Evolutionary conservation across 352 stramenopile genomes (phyloP).

Genomic region (Synura sp.): DNA sequence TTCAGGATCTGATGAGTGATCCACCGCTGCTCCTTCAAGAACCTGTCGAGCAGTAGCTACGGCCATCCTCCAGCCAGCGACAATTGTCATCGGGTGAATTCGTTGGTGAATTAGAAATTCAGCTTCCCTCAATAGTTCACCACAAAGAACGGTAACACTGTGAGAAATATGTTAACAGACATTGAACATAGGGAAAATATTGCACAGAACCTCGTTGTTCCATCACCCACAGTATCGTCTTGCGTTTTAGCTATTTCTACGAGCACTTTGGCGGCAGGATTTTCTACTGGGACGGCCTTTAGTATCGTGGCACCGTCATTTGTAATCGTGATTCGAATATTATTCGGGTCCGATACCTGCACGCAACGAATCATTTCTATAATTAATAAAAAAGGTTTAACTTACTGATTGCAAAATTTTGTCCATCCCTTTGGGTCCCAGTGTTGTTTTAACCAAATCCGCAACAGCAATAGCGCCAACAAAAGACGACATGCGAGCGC

Average conservation of each 20-base stretch:
- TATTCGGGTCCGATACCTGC: constrained; percentile 61
- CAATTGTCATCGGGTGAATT: constrained; percentile 92
- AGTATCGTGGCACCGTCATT: constrained; percentile 99
- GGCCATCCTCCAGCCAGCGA: constrained; percentile 93
- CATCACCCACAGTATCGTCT: constrained; percentile 98
- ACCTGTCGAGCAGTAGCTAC: constrained; percentile 75
- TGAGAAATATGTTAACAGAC: constrained; percentile 8
- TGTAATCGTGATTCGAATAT: constrained; percentile 87
- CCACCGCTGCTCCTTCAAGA: constrained; percentile 65
- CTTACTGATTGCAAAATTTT: constrained; percentile 96
- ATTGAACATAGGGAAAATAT: neutral
- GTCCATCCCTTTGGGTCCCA: constrained; percentile 99
- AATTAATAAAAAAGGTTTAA: no score
- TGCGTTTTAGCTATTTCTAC: constrained; percentile 98
- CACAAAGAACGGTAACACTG: constrained; percentile 71
- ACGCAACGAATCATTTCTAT: no score
- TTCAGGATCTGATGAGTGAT: constrained; percentile 65
- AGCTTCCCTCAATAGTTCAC: constrained; percentile 91
- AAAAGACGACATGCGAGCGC: constrained; percentile 96
- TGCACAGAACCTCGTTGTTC: constrained; percentile 74
- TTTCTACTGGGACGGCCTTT: constrained; percentile 93
- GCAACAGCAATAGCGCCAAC: constrained; percentile 98
- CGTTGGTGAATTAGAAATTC: constrained; percentile 85
- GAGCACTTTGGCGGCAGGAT: constrained; percentile 96
- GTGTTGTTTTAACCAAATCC: constrained; percentile 98